Conservation (phyloP, 2,329 filamentous ascomycete species). For the Clonostachys chloroleuca region DNA sequence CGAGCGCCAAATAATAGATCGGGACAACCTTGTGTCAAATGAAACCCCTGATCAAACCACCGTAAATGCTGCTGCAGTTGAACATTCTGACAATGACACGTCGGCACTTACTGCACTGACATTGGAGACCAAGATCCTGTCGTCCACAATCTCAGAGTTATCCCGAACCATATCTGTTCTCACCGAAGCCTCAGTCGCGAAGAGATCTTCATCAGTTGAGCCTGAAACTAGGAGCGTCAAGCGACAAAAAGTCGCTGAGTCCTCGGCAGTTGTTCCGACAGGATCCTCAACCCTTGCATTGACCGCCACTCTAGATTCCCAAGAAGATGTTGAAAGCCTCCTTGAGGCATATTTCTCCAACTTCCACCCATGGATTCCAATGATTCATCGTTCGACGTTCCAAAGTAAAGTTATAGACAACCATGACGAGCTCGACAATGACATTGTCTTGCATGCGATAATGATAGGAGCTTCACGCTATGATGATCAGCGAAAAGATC, state of each 20-base stretch:
- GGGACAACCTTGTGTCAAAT: too few relatives aligned
- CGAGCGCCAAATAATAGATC: not conserved
- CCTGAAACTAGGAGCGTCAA: conserved; percentile 11
- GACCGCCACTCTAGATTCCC: conserved; percentile 11
- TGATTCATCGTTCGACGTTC: conserved; percentile 23
- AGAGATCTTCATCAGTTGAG: not conserved
- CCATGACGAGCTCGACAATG: conserved; percentile 14
- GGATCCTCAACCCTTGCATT: conserved; percentile 12
- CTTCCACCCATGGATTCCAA: conserved; percentile 35
- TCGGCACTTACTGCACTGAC: too few relatives aligned
- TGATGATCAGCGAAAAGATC: conserved; percentile 11
- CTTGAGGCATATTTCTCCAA: conserved; percentile 22
- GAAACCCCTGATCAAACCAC: too few relatives aligned
- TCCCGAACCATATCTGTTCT: too few relatives aligned
- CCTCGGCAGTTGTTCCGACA: conserved; percentile 6
- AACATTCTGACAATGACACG: too few relatives aligned
- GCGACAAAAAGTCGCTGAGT: conserved; percentile 11
- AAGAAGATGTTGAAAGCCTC: conserved; percentile 7
- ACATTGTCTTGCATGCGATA: conserved; percentile 28
- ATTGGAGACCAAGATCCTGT: too few relatives aligned
- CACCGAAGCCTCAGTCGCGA: too few relatives aligned
- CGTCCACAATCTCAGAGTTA: too few relatives aligned
- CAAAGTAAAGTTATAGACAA: conserved; percentile 14
- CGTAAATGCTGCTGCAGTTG: too few relatives aligned
- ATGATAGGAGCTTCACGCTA: conserved; percentile 16